Evolutionary conservation across 192 early-diverging fungal species (phyloP).

Genomic region (Glomus cerebriforme): DNA sequence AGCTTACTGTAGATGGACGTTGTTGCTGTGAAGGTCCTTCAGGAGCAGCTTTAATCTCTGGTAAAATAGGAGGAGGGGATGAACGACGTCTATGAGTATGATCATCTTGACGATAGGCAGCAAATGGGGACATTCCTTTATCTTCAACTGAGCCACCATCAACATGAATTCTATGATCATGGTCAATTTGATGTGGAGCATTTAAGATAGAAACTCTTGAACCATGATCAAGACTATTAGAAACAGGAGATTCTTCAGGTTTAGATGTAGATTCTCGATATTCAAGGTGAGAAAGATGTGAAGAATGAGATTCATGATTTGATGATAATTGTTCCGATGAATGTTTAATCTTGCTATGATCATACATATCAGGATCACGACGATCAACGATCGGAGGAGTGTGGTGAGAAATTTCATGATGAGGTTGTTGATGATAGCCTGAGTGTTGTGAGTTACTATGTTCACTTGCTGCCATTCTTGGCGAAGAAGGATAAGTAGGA

Average conservation of each 20-base stretch:
- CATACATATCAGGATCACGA: conserved; percentile 32
- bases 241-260: not conserved
- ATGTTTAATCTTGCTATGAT: conserved; percentile 14
- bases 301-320: conserved; percentile 1
- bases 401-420: conserved; percentile 13
- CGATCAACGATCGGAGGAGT: conserved; percentile 16
- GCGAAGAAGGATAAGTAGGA: conserved; percentile 11
- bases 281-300: conserved; percentile 11
- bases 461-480: conserved; percentile 6
- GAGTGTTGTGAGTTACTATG: not conserved
- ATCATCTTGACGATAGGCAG: not conserved
- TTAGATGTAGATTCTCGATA: conserved; percentile 16
- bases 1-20: not conserved
- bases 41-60: not conserved
- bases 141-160: conserved; percentile 12
- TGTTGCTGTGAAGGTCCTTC: not conserved
- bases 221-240: not conserved
- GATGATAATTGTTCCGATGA: not conserved
- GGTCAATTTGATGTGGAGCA: not conserved
- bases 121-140: conserved; percentile 4
- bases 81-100: conserved; percentile 6
- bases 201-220: not conserved
- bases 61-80: not conserved
- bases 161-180: conserved; percentile 9
- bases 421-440: conserved; percentile 12